These are phyloP conservation scores for Talaromyces piceae DNA, from an alignment of 2,329 filamentous ascomycete genomes.

Conservation along the genomic window DNA sequence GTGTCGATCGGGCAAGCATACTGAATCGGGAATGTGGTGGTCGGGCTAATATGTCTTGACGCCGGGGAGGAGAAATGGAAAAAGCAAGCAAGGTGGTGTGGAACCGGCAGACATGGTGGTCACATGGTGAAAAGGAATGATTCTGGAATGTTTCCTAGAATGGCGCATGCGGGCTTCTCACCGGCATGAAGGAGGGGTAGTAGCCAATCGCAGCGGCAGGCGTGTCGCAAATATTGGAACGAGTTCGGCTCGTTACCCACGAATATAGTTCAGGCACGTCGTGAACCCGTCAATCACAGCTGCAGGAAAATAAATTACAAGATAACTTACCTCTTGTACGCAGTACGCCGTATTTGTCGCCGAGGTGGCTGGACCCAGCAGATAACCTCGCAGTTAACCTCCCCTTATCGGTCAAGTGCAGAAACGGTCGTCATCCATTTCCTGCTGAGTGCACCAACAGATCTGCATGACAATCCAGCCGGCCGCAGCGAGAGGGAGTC, in stretches of 20 bases:
- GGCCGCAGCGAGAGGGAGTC: background rate
- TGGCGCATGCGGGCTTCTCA: background rate
- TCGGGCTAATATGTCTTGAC: too few species aligned
- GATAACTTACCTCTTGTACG: too few species aligned
- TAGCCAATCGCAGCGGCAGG: background rate
- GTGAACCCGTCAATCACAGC: background rate
- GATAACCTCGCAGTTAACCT: background rate
- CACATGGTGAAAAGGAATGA: background rate
- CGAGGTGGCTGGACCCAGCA: background rate
- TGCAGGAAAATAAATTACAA: background rate
- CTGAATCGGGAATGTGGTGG: background rate
- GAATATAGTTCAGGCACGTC: background rate
- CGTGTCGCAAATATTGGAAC: background rate
- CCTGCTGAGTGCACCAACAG: background rate
- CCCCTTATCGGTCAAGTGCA: background rate
- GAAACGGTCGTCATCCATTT: background rate
- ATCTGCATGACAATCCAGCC: background rate
- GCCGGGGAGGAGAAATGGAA: too few species aligned
- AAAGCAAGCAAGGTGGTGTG: background rate
- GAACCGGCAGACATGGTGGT: background rate
- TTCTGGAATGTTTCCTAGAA: background rate
- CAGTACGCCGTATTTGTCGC: background rate
- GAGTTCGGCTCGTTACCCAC: background rate
- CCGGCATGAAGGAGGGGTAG: background rate
- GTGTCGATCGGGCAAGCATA: background rate